Evolutionary conservation across 202 grass and related monocot species (phyloP), one percentile per base, ranked within the genome.

Genomic region (Setaria italica): DNA sequence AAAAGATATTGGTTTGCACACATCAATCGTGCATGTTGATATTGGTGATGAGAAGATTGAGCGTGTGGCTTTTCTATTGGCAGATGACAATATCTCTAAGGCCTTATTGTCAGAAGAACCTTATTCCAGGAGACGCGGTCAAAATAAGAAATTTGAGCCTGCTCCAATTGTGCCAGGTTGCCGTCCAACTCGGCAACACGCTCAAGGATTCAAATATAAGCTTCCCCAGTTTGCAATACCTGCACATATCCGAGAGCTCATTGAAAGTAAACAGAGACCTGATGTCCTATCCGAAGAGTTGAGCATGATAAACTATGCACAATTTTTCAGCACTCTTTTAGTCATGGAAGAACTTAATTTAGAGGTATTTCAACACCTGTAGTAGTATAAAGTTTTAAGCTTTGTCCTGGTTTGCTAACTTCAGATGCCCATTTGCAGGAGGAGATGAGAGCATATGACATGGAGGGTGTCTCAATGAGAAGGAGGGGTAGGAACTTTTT

Each of bases 311-410:
- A 95, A 95, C 84, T 98, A 98, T 71, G 85, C 91, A 14, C 76
- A 86, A 81, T 63, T 41, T 77, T 95, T 98, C 59, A 95, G 90
- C 79, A 85, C 88, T 62, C 87, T 98, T 70, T 65, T 98, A 70
- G 92, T 95, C 78, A 95, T 95, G 91, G 95, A 98, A 85, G 96
- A 98, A 87, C 64, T 98, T 46, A 82, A 95, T 88, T 70, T 95
- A 70, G 96, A 98, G 93, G 96, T 98, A 92, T 81, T 88, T 60
- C 35, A 64, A 78, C 34, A 53, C 71, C 12, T 77, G 48, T 70
- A 63, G 3, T 68, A 25, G 2, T 46, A 16, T 75, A 30, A 67
- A 33, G 83, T 48, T 25, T 80, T 76, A 66, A 55, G 5, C 41
- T 89, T 48, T 86, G 48, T 74, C 71, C 71, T 87, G 43, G 12